phyloP scores from a whole-genome alignment of 2,329 filamentous ascomycete species.

The Beauveria scarabaeidicola region DNA sequence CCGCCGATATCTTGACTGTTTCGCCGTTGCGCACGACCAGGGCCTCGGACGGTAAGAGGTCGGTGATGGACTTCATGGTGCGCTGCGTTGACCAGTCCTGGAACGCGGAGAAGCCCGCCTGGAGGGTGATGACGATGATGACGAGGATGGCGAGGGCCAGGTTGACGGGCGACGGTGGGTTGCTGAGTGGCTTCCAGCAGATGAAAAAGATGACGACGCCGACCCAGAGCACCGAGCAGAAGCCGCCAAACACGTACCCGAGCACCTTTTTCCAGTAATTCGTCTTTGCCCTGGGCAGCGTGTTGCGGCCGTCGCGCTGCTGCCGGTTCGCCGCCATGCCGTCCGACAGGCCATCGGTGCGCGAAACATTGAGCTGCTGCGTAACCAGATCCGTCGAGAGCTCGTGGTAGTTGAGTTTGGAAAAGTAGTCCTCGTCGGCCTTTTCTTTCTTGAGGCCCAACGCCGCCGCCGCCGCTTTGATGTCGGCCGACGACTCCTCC shows the following conservation, averaged over 20 bases:
- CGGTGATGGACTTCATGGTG: constrained; percentile 39
- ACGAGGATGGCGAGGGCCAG: constrained; percentile 38
- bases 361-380: constrained; percentile 31
- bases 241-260: constrained; percentile 37
- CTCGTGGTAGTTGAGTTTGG: constrained; percentile 30
- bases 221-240: constrained; percentile 39
- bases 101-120: constrained; percentile 37
- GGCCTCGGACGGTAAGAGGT: constrained; percentile 35
- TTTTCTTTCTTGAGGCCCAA: constrained; percentile 16
- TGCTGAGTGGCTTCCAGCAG: constrained; percentile 38
- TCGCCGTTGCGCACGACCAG: constrained; percentile 36
- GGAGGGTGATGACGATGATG: constrained; percentile 37
- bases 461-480: constrained; percentile 15
- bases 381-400: constrained; percentile 26
- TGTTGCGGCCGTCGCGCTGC: constrained; percentile 33
- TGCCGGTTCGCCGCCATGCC: constrained; percentile 25
- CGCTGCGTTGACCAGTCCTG: constrained; percentile 39
- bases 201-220: constrained; percentile 40
- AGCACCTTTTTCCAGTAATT: constrained; percentile 35
- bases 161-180: constrained; percentile 34
- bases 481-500: constrained; percentile 13
- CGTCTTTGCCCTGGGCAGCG: constrained; percentile 31
- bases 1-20: constrained; percentile 29
- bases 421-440: constrained; percentile 35
- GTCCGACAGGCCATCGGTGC: constrained; percentile 27